A percentile compares a stretch with the other conserved stretches of the same genome.
Conservation (phyloP, 139 green algal species). For the Eudorina sp. region DNA sequence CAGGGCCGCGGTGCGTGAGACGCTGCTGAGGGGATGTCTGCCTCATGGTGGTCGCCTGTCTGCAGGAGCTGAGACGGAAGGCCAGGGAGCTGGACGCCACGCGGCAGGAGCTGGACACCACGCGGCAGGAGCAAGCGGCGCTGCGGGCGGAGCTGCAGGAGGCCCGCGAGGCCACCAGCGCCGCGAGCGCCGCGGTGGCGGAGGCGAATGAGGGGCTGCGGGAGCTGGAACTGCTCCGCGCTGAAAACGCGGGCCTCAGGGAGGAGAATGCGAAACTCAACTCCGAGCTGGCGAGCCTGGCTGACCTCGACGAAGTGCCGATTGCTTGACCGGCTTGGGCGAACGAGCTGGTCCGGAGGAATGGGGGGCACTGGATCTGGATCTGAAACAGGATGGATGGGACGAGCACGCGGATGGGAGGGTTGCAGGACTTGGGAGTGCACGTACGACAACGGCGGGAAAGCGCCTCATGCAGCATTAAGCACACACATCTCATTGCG, state of each 20-base stretch:
- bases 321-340: no score
- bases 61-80: background rate
- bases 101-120: background rate
- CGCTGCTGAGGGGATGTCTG: no score
- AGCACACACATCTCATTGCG: no score
- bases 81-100: background rate
- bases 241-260: background rate
- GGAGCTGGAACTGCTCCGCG: conserved; percentile 16
- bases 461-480: no score
- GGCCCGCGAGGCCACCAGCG: background rate
- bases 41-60: no score
- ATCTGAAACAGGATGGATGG: no score
- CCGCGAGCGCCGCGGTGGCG: background rate
- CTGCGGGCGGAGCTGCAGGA: background rate
- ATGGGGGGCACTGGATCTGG: no score
- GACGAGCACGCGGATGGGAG: no score
- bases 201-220: background rate
- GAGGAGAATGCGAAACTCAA: background rate
- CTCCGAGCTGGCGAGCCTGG: background rate
- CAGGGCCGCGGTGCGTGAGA: no score
- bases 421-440: no score
- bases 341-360: no score
- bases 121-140: background rate
- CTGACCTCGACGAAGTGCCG: background rate
- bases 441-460: no score